These are phyloP conservation scores for Boletus rubescentipes DNA, from an alignment of 768 basidiomycete species.

Conservation along the genomic window DNA sequence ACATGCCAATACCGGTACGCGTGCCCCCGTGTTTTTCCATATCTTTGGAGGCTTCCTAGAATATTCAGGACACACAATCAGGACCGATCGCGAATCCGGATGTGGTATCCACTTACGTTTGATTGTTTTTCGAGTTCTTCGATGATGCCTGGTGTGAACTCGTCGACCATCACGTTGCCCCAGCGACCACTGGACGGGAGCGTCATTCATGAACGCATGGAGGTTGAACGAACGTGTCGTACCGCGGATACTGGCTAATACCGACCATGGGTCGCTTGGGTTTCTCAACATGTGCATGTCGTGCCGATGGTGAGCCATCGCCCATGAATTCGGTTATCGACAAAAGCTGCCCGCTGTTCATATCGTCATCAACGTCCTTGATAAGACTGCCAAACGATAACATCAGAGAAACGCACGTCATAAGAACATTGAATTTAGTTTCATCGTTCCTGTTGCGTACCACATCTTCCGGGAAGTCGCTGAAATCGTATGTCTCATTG, in stretches of 20 bases:
- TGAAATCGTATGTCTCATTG: slow-evolving; percentile 1
- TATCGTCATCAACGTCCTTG: no score
- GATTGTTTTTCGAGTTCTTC: slow-evolving; percentile 2
- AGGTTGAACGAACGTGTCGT: not conserved
- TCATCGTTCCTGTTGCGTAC: not conserved
- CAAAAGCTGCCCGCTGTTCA: not conserved
- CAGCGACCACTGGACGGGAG: slow-evolving; percentile 10
- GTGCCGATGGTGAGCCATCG: not conserved
- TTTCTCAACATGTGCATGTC: not conserved
- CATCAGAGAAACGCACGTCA: not conserved
- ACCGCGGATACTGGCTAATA: slow-evolving; percentile 8
- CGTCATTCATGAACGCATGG: not conserved
- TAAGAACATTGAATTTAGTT: not conserved
- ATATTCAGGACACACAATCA: not conserved
- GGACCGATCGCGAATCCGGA: no score
- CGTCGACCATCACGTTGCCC: slow-evolving; percentile 17
- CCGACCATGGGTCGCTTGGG: not conserved
- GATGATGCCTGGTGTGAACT: slow-evolving; percentile 11
- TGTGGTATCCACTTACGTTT: not conserved
- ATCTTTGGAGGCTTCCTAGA: slow-evolving; percentile 4
- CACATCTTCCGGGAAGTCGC: not conserved
- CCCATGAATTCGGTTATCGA: not conserved
- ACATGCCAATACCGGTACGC: slow-evolving; percentile 4
- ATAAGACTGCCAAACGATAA: not conserved
- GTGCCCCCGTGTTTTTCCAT: slow-evolving; percentile 6